A percentile compares a stretch with the other conserved stretches of the same genome.
phyloP scores from a whole-genome alignment of 257 asterid species.

The Catharanthus roseus region DNA sequence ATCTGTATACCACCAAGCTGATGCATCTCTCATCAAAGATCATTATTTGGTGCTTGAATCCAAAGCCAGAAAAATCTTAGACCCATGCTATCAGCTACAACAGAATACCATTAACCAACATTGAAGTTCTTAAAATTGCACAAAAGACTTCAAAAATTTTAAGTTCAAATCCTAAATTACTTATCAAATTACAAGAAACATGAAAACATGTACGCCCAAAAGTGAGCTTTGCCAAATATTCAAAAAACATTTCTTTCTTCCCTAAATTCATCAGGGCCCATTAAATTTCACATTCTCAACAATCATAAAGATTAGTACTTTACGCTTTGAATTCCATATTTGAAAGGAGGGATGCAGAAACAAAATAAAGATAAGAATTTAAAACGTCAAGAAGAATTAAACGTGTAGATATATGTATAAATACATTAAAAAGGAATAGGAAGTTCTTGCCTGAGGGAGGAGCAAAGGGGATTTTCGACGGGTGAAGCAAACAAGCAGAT shows the following conservation, averaged over 20 bases:
- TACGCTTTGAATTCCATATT: neutral
- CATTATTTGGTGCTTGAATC: neutral
- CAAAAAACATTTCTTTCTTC: neutral
- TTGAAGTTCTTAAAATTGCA: neutral
- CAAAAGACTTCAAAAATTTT: neutral
- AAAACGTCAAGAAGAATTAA: slow-evolving; percentile 1
- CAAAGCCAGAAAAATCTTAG: neutral
- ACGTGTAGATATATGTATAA: neutral
- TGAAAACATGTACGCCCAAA: neutral
- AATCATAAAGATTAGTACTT: neutral
- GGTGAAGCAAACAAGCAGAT: neutral
- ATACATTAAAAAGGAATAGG: neutral
- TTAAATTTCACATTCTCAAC: neutral
- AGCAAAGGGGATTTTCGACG: neutral
- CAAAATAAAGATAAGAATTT: neutral
- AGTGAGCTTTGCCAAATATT: neutral
- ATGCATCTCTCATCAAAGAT: neutral
- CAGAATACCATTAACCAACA: too few species aligned
- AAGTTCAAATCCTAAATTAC: neutral
- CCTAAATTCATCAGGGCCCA: neutral
- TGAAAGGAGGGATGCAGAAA: neutral
- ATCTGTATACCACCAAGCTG: neutral
- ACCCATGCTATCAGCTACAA: neutral
- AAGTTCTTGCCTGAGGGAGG: slow-evolving; percentile 1
- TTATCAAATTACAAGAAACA: neutral